Evolutionary conservation across 352 stramenopile species (phyloP).

Genomic region (Pythium dissimile): DNA sequence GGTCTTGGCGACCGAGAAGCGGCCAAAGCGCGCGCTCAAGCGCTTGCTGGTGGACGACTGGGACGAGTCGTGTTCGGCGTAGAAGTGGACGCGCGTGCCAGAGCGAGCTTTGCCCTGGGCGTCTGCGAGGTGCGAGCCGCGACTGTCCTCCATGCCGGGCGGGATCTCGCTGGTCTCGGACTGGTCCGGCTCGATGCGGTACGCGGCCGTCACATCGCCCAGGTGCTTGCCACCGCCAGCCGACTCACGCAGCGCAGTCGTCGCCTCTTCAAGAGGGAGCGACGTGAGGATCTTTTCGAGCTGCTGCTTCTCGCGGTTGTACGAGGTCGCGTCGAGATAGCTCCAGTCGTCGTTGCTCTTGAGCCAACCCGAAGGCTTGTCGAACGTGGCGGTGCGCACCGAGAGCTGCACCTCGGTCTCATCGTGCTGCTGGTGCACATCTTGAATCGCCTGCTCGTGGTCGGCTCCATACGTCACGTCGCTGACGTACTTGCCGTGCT

Average conservation of each 20-base stretch:
- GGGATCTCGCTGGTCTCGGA: constrained; percentile 2
- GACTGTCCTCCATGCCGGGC: background rate
- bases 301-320: background rate
- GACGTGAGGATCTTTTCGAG: constrained; percentile 9
- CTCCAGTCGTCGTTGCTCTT: too few relatives aligned
- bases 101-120: background rate
- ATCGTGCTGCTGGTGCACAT: too few relatives aligned
- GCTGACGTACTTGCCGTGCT: background rate
- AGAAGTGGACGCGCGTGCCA: constrained; percentile 17
- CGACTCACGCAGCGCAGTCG: background rate
- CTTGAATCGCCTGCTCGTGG: too few relatives aligned
- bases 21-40: background rate
- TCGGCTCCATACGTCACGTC: too few relatives aligned
- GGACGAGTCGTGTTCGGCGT: constrained; percentile 18
- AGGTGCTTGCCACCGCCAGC: background rate
- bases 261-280: background rate
- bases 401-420: too few relatives aligned
- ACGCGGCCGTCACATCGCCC: background rate
- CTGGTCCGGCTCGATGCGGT: background rate
- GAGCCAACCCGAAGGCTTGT: too few relatives aligned
- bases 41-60: background rate
- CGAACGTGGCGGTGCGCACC: too few relatives aligned
- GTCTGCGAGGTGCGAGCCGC: background rate
- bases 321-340: background rate
- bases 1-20: background rate